A percentile compares a stretch with the other conserved stretches of the same genome.
Conservation (phyloP, 208 protist genomes). For the Wallacemonas sp. region DNA sequence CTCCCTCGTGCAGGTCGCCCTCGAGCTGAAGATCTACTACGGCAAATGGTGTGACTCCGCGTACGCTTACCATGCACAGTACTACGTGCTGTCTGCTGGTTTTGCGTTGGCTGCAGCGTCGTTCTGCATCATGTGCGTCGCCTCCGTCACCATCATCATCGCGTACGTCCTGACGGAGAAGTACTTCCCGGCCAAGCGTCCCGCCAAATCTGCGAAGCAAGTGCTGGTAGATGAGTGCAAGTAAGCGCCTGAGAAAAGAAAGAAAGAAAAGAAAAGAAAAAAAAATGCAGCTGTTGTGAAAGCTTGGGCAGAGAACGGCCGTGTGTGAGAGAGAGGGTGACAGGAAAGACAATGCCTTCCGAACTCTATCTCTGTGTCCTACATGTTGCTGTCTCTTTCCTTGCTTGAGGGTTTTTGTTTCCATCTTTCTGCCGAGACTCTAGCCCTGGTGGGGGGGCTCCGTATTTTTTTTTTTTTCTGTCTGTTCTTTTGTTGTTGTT, state of each 20-base stretch:
- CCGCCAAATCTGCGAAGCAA: slow-evolving; percentile 40
- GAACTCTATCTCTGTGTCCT: background rate
- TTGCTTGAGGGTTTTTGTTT: background rate
- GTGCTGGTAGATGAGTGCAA: slow-evolving; percentile 41
- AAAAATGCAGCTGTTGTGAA: too few species aligned
- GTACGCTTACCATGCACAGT: slow-evolving; percentile 49
- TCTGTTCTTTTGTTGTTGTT: background rate
- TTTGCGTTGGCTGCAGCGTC: slow-evolving; percentile 52
- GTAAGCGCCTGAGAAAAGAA: background rate
- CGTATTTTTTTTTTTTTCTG: background rate
- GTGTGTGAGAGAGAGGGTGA: too few species aligned
- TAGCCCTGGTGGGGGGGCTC: too few species aligned
- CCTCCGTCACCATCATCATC: slow-evolving; percentile 34
- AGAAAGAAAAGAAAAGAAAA: background rate
- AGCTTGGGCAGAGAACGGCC: too few species aligned
- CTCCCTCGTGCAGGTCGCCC: slow-evolving; percentile 43
- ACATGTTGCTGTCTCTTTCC: background rate
- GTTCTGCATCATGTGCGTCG: slow-evolving; percentile 47
- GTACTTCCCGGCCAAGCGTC: slow-evolving; percentile 50
- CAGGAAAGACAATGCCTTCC: too few species aligned
- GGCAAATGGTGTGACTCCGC: slow-evolving; percentile 51
- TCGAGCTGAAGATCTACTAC: slow-evolving; percentile 72
- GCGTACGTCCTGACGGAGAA: slow-evolving; percentile 38
- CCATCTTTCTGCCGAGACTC: too few species aligned
- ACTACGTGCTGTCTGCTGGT: slow-evolving; percentile 58